A percentile compares a stretch with the other conserved stretches of the same genome.
These are phyloP conservation scores for Durusdinium trenchii DNA, from an alignment of 73 alveolate genomes.

Conservation along the genomic window DNA sequence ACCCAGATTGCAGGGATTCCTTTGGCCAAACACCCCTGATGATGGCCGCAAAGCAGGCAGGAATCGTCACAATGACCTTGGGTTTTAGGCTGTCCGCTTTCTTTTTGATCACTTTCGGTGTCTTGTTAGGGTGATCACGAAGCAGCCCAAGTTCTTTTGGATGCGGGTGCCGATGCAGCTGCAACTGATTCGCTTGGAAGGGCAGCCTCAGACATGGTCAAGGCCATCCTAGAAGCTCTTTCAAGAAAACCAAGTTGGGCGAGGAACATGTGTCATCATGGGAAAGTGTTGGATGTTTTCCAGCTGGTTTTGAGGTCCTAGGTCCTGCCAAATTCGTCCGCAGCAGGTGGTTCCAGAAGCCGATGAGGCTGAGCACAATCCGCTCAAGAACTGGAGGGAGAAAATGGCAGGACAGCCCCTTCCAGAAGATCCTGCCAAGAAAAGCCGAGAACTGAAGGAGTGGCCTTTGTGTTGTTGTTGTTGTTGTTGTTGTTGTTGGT, in stretches of 20 bases:
- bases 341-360: conserved; percentile 29
- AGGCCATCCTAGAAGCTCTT: conserved; percentile 7
- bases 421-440: conserved; percentile 86
- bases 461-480: too few relatives aligned
- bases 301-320: background rate
- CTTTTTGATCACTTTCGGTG: background rate
- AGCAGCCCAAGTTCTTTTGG: conserved; percentile 70
- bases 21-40: conserved; percentile 92
- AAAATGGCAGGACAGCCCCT: conserved; percentile 85
- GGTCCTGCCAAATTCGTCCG: background rate
- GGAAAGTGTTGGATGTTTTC: background rate
- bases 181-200: conserved; percentile 73
- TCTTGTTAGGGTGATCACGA: conserved; percentile 67
- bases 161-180: conserved; percentile 92
- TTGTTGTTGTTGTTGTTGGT: too few relatives aligned
- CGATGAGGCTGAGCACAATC: conserved; percentile 66
- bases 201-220: conserved; percentile 86
- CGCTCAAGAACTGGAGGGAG: conserved; percentile 81
- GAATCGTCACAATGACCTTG: too few relatives aligned
- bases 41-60: conserved; percentile 94
- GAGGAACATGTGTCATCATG: background rate
- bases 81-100: background rate
- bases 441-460: conserved; percentile 46
- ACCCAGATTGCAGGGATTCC: conserved; percentile 83
- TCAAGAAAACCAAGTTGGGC: background rate